These are phyloP conservation scores for Malus fusca DNA, from an alignment of 306 rosid genomes.

Conservation along the genomic window DNA sequence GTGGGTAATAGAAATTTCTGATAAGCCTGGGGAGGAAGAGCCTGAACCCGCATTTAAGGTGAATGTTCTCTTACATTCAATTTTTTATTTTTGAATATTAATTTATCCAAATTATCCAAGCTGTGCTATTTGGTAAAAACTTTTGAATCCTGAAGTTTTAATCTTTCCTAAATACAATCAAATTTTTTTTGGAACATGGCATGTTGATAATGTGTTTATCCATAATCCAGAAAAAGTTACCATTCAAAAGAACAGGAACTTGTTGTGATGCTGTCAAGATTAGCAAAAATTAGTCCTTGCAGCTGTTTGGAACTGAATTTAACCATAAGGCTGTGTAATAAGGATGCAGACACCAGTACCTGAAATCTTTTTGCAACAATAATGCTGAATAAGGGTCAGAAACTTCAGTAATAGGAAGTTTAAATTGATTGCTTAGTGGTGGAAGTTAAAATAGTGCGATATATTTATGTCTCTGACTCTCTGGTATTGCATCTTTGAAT, in stretches of 20 bases:
- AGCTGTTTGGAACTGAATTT: neutral
- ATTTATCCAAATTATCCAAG: neutral
- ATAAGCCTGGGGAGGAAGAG: conserved; percentile 87
- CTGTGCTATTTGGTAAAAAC: neutral
- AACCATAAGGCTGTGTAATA: neutral
- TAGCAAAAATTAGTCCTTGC: neutral
- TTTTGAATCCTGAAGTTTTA: neutral
- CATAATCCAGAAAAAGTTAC: neutral
- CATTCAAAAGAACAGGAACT: neutral
- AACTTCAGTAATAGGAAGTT: neutral
- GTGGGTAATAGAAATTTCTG: conserved; percentile 98
- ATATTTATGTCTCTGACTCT: neutral
- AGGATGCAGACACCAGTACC: neutral
- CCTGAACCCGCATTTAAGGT: conserved; percentile 94
- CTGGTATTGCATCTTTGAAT: neutral
- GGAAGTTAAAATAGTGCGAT: neutral
- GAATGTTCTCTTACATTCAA: conserved; percentile 21
- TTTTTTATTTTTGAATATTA: neutral
- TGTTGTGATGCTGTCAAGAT: neutral
- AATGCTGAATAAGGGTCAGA: neutral
- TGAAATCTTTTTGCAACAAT: neutral
- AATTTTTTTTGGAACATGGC: neutral
- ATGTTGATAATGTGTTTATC: no score
- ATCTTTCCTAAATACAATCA: neutral
- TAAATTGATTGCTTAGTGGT: neutral